These are phyloP conservation scores for Platanthera zijinensis DNA, from an alignment of 106 monocot genomes.

Conservation along the genomic window DNA sequence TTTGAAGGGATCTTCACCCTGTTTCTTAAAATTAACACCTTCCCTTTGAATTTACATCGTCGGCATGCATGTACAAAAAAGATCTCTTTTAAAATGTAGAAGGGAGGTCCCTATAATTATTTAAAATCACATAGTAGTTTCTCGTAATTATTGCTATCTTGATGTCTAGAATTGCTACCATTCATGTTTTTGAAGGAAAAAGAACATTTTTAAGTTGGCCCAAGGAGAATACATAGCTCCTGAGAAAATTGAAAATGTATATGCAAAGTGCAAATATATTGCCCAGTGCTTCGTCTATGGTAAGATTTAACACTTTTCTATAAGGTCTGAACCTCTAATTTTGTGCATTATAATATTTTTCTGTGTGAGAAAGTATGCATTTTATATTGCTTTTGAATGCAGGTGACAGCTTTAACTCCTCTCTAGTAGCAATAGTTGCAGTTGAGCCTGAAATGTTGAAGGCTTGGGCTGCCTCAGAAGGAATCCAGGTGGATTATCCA, in stretches of 20 bases:
- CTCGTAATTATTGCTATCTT: no score
- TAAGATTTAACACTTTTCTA: slow-evolving; percentile 18
- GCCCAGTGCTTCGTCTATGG: slow-evolving; percentile 94
- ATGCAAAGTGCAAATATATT: slow-evolving; percentile 92
- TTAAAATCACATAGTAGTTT: no score
- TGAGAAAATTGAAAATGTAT: slow-evolving; percentile 98
- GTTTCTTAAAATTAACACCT: no score
- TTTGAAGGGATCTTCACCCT: no score
- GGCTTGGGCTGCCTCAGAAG: slow-evolving; percentile 20
- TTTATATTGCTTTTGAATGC: slow-evolving; percentile 6
- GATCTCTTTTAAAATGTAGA: no score
- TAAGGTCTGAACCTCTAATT: background rate
- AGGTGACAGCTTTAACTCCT: slow-evolving; percentile 29
- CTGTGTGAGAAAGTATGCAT: background rate
- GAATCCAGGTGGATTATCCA: slow-evolving; percentile 13
- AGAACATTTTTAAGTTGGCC: slow-evolving; percentile 98
- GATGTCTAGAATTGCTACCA: no score
- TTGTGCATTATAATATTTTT: background rate
- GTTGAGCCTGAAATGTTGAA: slow-evolving; percentile 16
- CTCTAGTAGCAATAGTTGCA: slow-evolving; percentile 21
- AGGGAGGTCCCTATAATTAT: no score
- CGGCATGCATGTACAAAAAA: no score
- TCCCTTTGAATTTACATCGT: no score
- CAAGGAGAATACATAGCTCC: slow-evolving; percentile 99
- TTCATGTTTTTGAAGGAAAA: slow-evolving; percentile 47